These are phyloP conservation scores for Colletotrichum caudatum DNA, from an alignment of 2,329 filamentous ascomycete species.

Conservation along the genomic window DNA sequence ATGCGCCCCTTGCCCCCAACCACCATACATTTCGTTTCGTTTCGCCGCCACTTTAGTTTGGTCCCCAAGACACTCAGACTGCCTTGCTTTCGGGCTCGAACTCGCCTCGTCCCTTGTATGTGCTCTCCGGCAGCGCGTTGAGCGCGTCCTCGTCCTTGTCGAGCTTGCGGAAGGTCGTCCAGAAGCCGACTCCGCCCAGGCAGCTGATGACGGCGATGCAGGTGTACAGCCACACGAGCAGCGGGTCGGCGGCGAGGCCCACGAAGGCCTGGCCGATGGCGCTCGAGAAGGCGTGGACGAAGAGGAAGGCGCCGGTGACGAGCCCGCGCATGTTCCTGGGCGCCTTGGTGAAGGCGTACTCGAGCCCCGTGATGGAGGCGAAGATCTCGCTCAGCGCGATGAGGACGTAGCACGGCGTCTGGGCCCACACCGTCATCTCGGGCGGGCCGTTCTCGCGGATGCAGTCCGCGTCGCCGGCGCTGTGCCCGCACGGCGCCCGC, in stretches of 20 bases:
- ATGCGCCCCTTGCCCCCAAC: not conserved
- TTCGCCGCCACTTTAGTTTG: not conserved
- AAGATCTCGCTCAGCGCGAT: conserved; percentile 49
- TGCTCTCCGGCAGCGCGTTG: conserved; percentile 61
- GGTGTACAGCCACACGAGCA: conserved; percentile 75
- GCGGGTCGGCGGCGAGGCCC: conserved; percentile 57
- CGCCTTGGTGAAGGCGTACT: conserved; percentile 74
- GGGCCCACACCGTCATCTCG: conserved; percentile 67
- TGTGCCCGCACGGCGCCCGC: conserved; percentile 62
- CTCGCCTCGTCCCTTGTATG: conserved; percentile 28
- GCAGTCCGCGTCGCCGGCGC: conserved; percentile 58
- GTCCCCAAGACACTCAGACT: not conserved
- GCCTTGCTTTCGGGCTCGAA: conserved; percentile 6
- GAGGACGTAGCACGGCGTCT: conserved; percentile 51
- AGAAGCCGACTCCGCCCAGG: conserved; percentile 69
- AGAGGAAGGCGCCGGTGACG: conserved; percentile 66
- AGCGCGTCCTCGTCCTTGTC: conserved; percentile 72
- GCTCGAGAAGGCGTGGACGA: conserved; percentile 69
- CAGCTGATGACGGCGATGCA: conserved; percentile 68
- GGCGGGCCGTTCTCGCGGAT: conserved; percentile 48
- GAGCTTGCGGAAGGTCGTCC: conserved; percentile 67
- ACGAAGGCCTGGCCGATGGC: conserved; percentile 64
- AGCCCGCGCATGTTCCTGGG: conserved; percentile 74
- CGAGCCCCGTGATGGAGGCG: conserved; percentile 59
- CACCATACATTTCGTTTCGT: not conserved